Conservation (phyloP, 495 filamentous ascomycete genomes). For the Parathielavia appendiculata region DNA sequence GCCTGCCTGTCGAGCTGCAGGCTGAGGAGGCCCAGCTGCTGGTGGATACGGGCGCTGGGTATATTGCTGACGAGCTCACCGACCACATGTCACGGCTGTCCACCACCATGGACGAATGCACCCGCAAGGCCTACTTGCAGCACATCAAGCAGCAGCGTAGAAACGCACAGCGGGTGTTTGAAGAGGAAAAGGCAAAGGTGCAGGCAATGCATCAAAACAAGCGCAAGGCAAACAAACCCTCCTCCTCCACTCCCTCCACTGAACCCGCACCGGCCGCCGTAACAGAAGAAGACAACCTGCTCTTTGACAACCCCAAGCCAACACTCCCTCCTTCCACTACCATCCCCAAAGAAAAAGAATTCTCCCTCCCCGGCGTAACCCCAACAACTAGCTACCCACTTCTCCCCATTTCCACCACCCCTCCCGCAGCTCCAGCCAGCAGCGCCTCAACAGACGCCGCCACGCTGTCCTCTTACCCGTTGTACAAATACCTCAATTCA, state of each 20-base stretch:
- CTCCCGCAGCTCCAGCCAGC: neutral
- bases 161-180: slow-evolving; percentile 35
- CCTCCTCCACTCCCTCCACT: slow-evolving; percentile 20
- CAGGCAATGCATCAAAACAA: slow-evolving; percentile 31
- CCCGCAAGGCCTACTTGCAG: slow-evolving; percentile 46
- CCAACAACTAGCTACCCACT: slow-evolving; percentile 24
- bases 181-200: slow-evolving; percentile 36
- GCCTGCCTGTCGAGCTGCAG: slow-evolving; percentile 82
- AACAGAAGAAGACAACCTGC: slow-evolving; percentile 31
- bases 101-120: slow-evolving; percentile 49
- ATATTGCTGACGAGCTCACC: slow-evolving; percentile 69
- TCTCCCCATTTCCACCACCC: slow-evolving; percentile 31
- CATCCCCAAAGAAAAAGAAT: slow-evolving; percentile 3
- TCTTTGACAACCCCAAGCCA: slow-evolving; percentile 38
- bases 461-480: slow-evolving; percentile 51
- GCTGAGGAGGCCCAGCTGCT: slow-evolving; percentile 83
- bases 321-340: slow-evolving; percentile 9
- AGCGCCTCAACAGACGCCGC: slow-evolving; percentile 30
- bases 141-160: slow-evolving; percentile 38
- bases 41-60: slow-evolving; percentile 72
- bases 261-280: slow-evolving; percentile 9
- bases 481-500: slow-evolving; percentile 74
- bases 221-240: slow-evolving; percentile 22
- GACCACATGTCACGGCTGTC: slow-evolving; percentile 60
- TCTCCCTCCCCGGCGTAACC: slow-evolving; percentile 23